Evolutionary conservation across 768 basidiomycete genomes (phyloP).

Genomic region (Pleurotus citrinopileatus): DNA sequence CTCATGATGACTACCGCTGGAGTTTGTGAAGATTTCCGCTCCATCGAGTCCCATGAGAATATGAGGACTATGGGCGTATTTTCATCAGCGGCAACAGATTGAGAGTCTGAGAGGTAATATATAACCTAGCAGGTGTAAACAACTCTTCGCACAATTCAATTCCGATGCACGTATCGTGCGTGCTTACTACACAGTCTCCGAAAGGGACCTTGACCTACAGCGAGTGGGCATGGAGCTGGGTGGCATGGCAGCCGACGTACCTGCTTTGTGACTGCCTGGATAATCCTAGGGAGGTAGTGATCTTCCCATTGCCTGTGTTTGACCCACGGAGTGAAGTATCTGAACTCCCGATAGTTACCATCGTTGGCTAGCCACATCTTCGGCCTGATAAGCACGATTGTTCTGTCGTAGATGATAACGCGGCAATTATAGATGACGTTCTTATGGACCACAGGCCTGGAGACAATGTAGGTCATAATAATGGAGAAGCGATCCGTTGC

Average conservation of each 20-base stretch:
- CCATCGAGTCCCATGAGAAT: constrained; percentile 98
- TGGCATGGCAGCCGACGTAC: constrained; percentile 31
- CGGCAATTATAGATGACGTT: constrained; percentile 98
- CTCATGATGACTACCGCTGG: constrained; percentile 97
- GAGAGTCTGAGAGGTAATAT: constrained; percentile 26
- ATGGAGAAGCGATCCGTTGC: constrained; percentile 20
- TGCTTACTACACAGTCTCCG: constrained; percentile 93
- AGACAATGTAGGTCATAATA: background rate
- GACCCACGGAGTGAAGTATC: constrained; percentile 94
- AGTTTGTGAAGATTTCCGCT: constrained; percentile 99
- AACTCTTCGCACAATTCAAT: constrained; percentile 97
- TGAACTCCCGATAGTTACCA: constrained; percentile 89
- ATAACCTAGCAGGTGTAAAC: constrained; percentile 91
- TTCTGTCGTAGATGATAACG: constrained; percentile 78
- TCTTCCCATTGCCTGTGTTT: constrained; percentile 90
- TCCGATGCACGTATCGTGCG: constrained; percentile 93
- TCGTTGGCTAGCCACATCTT: constrained; percentile 99
- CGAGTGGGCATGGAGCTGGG: background rate
- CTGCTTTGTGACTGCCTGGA: constrained; percentile 87
- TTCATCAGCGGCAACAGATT: background rate
- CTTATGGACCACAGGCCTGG: constrained; percentile 95
- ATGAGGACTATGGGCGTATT: constrained; percentile 68
- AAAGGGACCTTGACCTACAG: constrained; percentile 84
- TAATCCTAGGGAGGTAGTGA: constrained; percentile 86
- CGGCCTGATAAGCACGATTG: constrained; percentile 92